These are phyloP conservation scores for Tuber indicum DNA, from an alignment of 495 filamentous ascomycete species.

Conservation along the genomic window DNA sequence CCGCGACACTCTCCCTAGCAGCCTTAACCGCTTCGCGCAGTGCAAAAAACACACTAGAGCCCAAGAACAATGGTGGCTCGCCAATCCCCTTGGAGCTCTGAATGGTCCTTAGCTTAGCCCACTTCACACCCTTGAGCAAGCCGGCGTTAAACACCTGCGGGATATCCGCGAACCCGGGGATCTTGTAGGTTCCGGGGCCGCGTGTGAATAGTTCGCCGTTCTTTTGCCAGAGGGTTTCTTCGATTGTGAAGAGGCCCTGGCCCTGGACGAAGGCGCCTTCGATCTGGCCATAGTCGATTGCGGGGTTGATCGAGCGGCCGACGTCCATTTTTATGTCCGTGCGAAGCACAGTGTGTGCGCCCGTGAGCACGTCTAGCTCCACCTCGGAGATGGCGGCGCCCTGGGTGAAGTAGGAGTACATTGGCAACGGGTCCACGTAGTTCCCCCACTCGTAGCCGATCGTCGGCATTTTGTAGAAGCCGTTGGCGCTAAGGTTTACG, in stretches of 20 bases:
- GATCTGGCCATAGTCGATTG: constrained; percentile 47
- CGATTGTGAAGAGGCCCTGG: constrained; percentile 44
- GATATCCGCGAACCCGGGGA: constrained; percentile 45
- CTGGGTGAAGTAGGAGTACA: constrained; percentile 48
- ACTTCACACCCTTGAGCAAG: constrained; percentile 41
- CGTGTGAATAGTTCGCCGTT: constrained; percentile 42
- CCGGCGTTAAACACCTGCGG: constrained; percentile 44
- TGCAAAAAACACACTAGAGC: constrained; percentile 46
- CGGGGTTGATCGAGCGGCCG: constrained; percentile 46
- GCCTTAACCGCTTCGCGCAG: constrained; percentile 48
- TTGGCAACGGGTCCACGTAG: constrained; percentile 41
- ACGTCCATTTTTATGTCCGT: constrained; percentile 47
- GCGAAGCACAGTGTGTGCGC: constrained; percentile 43
- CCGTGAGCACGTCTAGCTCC: constrained; percentile 45
- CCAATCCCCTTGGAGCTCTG: constrained; percentile 47
- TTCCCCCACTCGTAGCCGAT: constrained; percentile 45
- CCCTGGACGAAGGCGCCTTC: constrained; percentile 48
- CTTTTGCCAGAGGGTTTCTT: constrained; percentile 44
- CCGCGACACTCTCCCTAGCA: constrained; percentile 37
- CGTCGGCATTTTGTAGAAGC: constrained; percentile 45
- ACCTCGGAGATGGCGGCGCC: constrained; percentile 44
- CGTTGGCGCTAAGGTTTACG: constrained; percentile 44
- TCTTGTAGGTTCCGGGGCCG: constrained; percentile 46
- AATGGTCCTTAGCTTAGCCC: constrained; percentile 43
- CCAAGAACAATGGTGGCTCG: constrained; percentile 46